Evolutionary conservation across 257 asterid genomes (phyloP), one percentile per base, ranked within the genome.

Genomic region (Schizonepeta tenuifolia): DNA sequence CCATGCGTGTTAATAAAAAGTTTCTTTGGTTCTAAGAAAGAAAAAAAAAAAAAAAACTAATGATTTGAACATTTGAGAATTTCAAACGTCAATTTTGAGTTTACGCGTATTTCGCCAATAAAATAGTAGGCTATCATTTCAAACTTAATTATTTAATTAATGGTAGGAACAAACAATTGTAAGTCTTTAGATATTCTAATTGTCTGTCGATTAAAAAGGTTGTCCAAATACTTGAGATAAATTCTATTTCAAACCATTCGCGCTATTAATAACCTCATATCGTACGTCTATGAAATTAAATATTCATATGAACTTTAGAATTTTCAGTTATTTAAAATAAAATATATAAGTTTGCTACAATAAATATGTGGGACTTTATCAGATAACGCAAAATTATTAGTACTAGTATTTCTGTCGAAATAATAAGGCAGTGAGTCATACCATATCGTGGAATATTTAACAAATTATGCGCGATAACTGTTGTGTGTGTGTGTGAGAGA

Each of bases 131-230:
- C 41, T 36, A n/a, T n/a, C n/a, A n/a, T n/a, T n/a, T n/a, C n/a
- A n/a, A n/a, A n/a, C n/a, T n/a, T n/a, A n/a, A n/a, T n/a, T n/a
- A n/a, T n/a, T n/a, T n/a, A n/a, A n/a, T n/a, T n/a, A n/a, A n/a
- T n/a, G n/a, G n/a, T n/a, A n/a, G n/a, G 8, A 21, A 46, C 54
- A 44, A 21, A 46, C 54, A 44, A 66, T 24, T 51, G 40, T 57
- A 67, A 0, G 6, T 38, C 31, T 44, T 35, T 10, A 51, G 58
- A 58, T 73, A 67, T 67, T 51, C 74, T 49, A 17, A 13, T 46
- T 57, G 40, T 22, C 68, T 59, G 51, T 68, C 49, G 35, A 66
- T 68, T 75, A 53, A 28, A n/a, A 66, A 24, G 65, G 46, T 5
- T n/a, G 59, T 57, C 66, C 28, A 53, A 31, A 17, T 57, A 18